Conservation (phyloP, 139 green algal species). For the Nannochloris sp. region DNA sequence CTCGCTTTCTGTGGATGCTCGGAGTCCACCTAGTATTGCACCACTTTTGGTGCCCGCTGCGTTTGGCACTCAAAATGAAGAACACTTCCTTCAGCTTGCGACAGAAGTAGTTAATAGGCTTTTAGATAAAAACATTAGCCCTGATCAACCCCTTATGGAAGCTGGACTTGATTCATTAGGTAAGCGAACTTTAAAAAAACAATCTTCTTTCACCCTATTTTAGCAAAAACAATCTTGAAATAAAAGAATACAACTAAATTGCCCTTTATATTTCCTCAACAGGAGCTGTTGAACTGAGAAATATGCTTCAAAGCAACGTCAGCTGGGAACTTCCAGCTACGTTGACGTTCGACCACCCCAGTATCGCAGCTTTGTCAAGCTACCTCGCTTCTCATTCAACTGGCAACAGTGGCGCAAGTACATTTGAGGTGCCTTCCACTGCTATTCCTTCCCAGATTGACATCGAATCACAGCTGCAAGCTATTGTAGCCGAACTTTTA, state of each 20-base stretch:
- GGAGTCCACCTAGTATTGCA: neutral
- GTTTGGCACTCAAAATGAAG: neutral
- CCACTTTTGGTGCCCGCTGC: neutral
- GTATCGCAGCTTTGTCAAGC: neutral
- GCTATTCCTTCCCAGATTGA: neutral
- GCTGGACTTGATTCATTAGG: conserved; percentile 7
- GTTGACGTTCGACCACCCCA: conserved; percentile 53
- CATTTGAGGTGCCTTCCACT: neutral
- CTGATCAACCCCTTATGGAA: conserved; percentile 3
- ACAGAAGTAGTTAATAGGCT: neutral
- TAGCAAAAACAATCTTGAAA: neutral
- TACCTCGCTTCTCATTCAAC: neutral
- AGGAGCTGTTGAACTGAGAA: conserved; percentile 67
- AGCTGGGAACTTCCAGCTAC: conserved; percentile 38
- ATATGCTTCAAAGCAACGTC: conserved; percentile 42
- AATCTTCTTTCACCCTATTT: neutral
- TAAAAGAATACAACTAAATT: neutral
- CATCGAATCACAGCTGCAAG: neutral
- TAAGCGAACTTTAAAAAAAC: neutral
- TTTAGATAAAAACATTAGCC: neutral
- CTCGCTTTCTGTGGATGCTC: neutral
- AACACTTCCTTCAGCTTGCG: neutral
- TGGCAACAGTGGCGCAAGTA: neutral
- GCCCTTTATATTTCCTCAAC: conserved; percentile 37
- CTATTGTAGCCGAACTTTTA: neutral